A percentile compares a stretch with the other conserved stretches of the same genome.
These are phyloP conservation scores for Erysimum cheiri DNA, from an alignment of 441 rosid species.

Conservation along the genomic window DNA sequence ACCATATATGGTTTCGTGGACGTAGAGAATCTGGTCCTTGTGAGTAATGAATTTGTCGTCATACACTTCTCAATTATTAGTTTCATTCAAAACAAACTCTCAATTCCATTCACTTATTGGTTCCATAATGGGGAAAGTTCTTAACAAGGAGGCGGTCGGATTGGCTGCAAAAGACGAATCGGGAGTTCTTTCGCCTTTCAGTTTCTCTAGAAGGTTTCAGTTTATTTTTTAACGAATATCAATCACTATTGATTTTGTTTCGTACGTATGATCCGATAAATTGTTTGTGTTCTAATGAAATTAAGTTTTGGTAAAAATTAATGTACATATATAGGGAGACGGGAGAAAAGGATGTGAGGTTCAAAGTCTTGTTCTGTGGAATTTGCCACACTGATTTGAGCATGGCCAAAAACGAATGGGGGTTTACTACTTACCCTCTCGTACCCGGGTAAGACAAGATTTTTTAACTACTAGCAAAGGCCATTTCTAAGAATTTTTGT, in stretches of 20 bases:
- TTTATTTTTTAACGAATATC: background rate
- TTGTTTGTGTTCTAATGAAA: background rate
- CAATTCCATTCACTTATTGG: conserved; percentile 2
- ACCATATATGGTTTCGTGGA: too few relatives aligned
- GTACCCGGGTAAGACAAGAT: conserved; percentile 51
- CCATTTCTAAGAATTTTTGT: background rate
- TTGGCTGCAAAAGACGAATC: conserved; percentile 36
- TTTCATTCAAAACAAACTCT: background rate
- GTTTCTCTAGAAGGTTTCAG: conserved; percentile 40
- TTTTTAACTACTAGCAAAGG: background rate
- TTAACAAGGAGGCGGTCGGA: conserved; percentile 36
- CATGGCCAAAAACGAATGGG: conserved; percentile 50
- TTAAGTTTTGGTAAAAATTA: background rate
- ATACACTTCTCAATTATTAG: conserved; percentile 30
- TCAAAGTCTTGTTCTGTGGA: conserved; percentile 52
- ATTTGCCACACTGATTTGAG: conserved; percentile 57
- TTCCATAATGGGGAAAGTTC: conserved; percentile 33
- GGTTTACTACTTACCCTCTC: conserved; percentile 45
- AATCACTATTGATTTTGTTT: background rate
- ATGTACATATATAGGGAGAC: conserved; percentile 44
- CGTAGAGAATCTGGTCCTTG: too few relatives aligned
- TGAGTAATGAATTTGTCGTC: too few relatives aligned
- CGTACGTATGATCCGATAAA: background rate
- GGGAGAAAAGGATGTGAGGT: conserved; percentile 50
- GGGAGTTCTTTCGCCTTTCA: conserved; percentile 35